Base-by-base conservation (phyloP, 1,284 basidiomycete species). In the Sporisorium exsertum region DNA sequence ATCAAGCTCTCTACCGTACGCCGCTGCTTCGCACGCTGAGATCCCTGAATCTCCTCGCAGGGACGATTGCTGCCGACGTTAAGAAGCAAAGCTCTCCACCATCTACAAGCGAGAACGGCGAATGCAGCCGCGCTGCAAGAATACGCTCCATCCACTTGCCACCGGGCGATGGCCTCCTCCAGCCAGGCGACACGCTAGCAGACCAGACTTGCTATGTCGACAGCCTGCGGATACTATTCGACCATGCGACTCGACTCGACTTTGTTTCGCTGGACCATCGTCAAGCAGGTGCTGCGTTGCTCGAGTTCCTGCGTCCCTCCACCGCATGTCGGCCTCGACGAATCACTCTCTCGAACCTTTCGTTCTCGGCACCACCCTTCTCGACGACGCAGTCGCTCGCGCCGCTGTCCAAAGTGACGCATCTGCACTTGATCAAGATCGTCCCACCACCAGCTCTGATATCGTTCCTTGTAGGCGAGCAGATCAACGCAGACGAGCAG, bases 341-440 rank as follows among this genome's bases (percentile, higher is more conserved):
- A n/a, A 42, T 73, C 9, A 73, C 71, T 10, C 51, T 73, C 8
- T 68, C 71, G 35, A 73, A 73, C 32, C 55, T 73, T 5, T 68
- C 65, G 8, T 73, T 68, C 55, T 73, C 71, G 4, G 65, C 71
- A 3, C 71, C 65, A 12, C 71, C 71, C 4, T 73, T 73, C 20
- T 73, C 71, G 12, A 62, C 58, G 0, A 61, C 55, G 8, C 18
- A 60, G 5, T 66, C 69, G 18, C 58, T 73, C 5, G 62, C 71
- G 15, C 65, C 71, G 16, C 50, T 73, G 12, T 68, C 64, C 18
- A 55, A 64, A 32, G 42, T 73, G 10, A 65, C 63, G 27, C 64
- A 66, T 27, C 62, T 73, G 43, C 71, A 73, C 22, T 45, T 73
- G 16, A 73, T 73, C 62, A 73, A 73, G 57, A 58, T 73, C 20